Evolutionary conservation across 306 rosid species (phyloP).

Genomic region (Cucumis hystrix): DNA sequence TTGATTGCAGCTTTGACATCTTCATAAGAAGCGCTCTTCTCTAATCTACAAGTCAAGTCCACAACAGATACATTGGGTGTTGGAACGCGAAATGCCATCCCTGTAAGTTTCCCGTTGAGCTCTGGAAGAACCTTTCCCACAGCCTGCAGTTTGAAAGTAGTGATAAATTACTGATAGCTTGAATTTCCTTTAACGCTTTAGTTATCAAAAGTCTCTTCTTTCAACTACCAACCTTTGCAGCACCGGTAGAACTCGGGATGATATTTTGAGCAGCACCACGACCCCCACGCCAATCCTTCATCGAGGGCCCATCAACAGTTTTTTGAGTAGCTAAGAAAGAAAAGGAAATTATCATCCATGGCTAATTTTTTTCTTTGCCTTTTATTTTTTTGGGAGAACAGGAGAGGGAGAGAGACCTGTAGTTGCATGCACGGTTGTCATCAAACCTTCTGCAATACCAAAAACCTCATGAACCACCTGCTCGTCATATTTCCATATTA

Average conservation of each 20-base stretch:
- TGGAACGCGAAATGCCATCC: constrained; percentile 98
- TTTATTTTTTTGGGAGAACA: neutral
- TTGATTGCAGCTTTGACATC: constrained; percentile 81
- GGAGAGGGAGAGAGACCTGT: constrained; percentile 44
- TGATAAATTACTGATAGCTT: neutral
- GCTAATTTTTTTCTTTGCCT: neutral
- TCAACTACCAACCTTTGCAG: constrained; percentile 63
- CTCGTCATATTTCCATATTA: neutral
- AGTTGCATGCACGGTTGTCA: constrained; percentile 99
- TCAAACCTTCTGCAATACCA: constrained; percentile 87
- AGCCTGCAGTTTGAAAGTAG: constrained; percentile 35
- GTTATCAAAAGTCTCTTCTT: neutral
- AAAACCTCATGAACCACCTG: constrained; percentile 68
- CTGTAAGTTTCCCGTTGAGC: constrained; percentile 92
- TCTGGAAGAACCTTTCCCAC: constrained; percentile 98
- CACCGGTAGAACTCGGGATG: constrained; percentile 98
- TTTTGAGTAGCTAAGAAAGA: constrained; percentile 76
- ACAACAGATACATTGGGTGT: constrained; percentile 93
- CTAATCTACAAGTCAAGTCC: constrained; percentile 84
- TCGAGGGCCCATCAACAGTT: constrained; percentile 97
- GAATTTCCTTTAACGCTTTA: neutral
- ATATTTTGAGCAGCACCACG: constrained; percentile 93
- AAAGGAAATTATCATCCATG: neutral
- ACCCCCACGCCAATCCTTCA: constrained; percentile 99
- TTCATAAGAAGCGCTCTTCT: constrained; percentile 74